Evolutionary conservation across 305 asterid species (phyloP).

Genomic region (Solanum aculeatissimum): DNA sequence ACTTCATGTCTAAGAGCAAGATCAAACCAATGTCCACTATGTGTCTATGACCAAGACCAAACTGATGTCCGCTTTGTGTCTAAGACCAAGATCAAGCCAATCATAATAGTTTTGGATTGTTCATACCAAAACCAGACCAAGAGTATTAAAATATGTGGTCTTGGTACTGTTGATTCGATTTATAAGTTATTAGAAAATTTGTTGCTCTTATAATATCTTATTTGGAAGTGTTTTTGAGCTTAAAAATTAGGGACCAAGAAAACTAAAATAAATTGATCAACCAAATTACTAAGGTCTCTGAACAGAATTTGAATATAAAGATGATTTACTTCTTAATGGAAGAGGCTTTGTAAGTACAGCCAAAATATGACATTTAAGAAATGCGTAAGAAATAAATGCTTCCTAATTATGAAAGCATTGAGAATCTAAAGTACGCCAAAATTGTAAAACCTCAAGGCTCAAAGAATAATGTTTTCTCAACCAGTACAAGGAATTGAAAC

Average conservation of each 20-base stretch:
- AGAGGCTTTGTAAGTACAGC: neutral
- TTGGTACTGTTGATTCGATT: neutral
- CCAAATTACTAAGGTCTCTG: neutral
- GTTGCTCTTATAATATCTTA: neutral
- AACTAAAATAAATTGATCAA: neutral
- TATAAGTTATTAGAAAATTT: neutral
- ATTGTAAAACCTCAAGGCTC: neutral
- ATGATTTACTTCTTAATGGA: neutral
- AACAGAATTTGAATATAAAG: neutral
- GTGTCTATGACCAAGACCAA: neutral
- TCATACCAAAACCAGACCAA: neutral
- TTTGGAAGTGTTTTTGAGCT: neutral
- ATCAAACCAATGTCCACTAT: neutral
- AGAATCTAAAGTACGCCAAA: neutral
- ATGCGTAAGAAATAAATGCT: neutral
- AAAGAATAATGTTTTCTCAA: neutral
- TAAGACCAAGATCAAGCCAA: neutral
- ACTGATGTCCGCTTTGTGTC: neutral
- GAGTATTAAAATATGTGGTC: neutral
- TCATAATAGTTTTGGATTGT: neutral
- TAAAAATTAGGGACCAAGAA: neutral
- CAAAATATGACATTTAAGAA: neutral
- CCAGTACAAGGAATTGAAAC: neutral
- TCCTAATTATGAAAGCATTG: neutral
- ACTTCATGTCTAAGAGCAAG: neutral